Evolutionary conservation across 306 rosid genomes (phyloP).

Genomic region (Malus sieversii): DNA sequence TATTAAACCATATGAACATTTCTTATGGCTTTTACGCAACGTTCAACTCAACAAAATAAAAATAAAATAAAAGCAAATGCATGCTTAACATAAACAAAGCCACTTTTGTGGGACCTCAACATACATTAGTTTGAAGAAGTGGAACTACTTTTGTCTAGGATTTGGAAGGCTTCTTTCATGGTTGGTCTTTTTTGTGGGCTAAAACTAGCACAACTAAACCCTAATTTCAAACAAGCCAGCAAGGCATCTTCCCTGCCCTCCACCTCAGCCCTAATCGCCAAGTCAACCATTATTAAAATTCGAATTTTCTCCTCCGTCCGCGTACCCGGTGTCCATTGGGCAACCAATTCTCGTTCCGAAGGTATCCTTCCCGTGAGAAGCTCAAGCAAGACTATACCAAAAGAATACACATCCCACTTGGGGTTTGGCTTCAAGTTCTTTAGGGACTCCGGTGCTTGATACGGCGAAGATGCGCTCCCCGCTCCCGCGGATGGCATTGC

Average conservation of each 20-base stretch:
- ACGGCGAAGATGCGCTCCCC: slow-evolving; percentile 21
- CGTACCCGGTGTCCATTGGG: slow-evolving; percentile 41
- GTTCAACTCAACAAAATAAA: slow-evolving; percentile 25
- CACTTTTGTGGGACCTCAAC: slow-evolving; percentile 11
- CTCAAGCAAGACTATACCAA: slow-evolving; percentile 75
- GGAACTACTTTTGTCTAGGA: slow-evolving; percentile 34
- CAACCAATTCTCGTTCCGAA: slow-evolving; percentile 47
- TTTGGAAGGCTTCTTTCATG: slow-evolving; percentile 76
- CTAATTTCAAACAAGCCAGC: slow-evolving; percentile 52
- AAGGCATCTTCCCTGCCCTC: slow-evolving; percentile 51
- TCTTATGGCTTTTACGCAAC: slow-evolving; percentile 13
- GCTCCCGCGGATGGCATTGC: not conserved
- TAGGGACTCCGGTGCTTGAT: slow-evolving; percentile 75
- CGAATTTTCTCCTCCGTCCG: slow-evolving; percentile 49
- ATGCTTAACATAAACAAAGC: slow-evolving; percentile 10
- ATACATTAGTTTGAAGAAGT: slow-evolving; percentile 18
- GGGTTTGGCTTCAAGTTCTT: slow-evolving; percentile 48
- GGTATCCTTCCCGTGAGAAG: slow-evolving; percentile 55
- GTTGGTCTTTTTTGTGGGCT: slow-evolving; percentile 74
- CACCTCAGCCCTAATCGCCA: slow-evolving; percentile 46
- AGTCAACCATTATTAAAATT: slow-evolving; percentile 48
- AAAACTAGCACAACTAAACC: slow-evolving; percentile 56
- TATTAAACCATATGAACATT: slow-evolving; percentile 8
- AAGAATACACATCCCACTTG: slow-evolving; percentile 86
- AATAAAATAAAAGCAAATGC: not conserved